These are phyloP conservation scores for Nakazawaea pomicola DNA, from an alignment of 805 yeast species.

Conservation along the genomic window DNA sequence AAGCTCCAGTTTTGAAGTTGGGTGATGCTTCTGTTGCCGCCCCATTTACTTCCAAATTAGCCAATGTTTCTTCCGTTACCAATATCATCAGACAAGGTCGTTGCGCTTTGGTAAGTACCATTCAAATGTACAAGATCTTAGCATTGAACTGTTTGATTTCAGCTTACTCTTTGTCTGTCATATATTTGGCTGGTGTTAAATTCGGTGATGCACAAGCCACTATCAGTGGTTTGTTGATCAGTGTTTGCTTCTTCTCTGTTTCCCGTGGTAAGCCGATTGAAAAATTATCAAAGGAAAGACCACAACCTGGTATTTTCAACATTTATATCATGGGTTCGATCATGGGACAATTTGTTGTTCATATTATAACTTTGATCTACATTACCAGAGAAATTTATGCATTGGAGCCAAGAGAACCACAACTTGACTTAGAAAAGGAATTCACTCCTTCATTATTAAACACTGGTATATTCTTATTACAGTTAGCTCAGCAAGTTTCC, in stretches of 20 bases:
- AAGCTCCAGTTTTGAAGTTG: conserved; percentile 87
- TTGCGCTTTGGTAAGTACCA: conserved; percentile 93
- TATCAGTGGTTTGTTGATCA: conserved; percentile 84
- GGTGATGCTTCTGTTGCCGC: conserved; percentile 99
- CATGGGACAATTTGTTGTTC: conserved; percentile 93
- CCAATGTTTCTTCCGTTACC: conserved; percentile 89
- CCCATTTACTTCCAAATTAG: conserved; percentile 92
- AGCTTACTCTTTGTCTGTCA: conserved; percentile 91
- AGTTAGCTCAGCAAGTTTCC: conserved; percentile 93
- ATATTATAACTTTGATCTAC: conserved; percentile 75
- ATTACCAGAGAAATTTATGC: conserved; percentile 79
- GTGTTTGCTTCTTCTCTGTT: conserved; percentile 92
- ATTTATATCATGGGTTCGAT: conserved; percentile 96
- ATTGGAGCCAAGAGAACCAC: conserved; percentile 89
- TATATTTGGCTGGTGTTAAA: conserved; percentile 95
- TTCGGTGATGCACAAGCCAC: conserved; percentile 99
- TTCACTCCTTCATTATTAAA: conserved; percentile 88
- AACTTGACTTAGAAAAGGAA: conserved; percentile 82
- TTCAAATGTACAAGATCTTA: conserved; percentile 97
- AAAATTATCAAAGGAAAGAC: conserved; percentile 87
- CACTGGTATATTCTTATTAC: conserved; percentile 92
- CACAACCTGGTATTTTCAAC: conserved; percentile 96
- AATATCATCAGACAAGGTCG: conserved; percentile 96
- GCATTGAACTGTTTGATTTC: conserved; percentile 96
- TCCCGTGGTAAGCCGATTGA: conserved; percentile 91